Percentiles rank a stretch among this genome's conserved stretches.
These are phyloP conservation scores for Haematococcus sp. DNA, from an alignment of 139 green algal species.

Conservation along the genomic window DNA sequence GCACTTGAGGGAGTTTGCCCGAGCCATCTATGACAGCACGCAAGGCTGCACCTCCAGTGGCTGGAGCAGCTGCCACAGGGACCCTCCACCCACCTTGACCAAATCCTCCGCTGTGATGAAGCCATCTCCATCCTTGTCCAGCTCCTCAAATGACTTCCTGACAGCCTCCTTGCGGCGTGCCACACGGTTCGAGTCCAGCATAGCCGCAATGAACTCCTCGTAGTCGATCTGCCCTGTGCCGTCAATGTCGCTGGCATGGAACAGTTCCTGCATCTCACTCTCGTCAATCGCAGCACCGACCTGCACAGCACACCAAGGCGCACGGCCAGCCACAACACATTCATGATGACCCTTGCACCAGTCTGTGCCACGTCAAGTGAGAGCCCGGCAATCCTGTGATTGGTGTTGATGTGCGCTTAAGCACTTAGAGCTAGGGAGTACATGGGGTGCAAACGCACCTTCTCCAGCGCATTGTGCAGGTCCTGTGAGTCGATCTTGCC, in stretches of 20 bases:
- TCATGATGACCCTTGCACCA: not conserved
- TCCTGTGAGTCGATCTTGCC: conserved; percentile 50
- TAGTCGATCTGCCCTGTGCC: conserved; percentile 63
- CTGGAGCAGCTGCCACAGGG: not conserved
- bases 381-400: not conserved
- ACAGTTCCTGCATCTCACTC: conserved; percentile 52
- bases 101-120: conserved; percentile 58
- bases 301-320: not conserved
- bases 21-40: too few relatives aligned
- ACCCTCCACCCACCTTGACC: conserved; percentile 27
- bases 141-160: conserved; percentile 35
- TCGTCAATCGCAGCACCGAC: conserved; percentile 55
- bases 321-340: not conserved
- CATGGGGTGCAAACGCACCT: conserved; percentile 32
- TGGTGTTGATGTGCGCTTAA: too few relatives aligned
- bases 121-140: conserved; percentile 47
- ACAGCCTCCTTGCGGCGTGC: conserved; percentile 42
- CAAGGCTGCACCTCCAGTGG: too few relatives aligned
- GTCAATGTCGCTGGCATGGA: conserved; percentile 47
- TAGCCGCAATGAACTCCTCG: conserved; percentile 64
- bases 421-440: too few relatives aligned
- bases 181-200: conserved; percentile 51
- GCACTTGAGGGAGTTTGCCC: too few relatives aligned
- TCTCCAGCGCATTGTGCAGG: conserved; percentile 53
- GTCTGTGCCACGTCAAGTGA: not conserved